Base-by-base conservation (phyloP, 2,329 filamentous ascomycete genomes). In the Salinomyces thailandicus region DNA sequence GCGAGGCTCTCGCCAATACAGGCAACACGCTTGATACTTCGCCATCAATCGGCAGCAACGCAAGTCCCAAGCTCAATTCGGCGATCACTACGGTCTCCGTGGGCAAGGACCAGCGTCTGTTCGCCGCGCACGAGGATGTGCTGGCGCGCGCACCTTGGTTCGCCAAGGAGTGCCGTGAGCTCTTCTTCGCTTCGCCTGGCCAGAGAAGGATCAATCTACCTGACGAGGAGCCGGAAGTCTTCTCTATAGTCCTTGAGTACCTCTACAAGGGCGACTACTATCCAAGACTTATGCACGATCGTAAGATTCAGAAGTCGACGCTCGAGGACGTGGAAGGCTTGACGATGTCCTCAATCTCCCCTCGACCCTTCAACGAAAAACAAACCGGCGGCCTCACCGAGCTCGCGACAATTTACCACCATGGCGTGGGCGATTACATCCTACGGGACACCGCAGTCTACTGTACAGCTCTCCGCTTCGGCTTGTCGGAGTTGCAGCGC, bases 221-320 rank as follows among this genome's bases (percentile, higher is more conserved):
- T 74, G 71, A 75, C 51, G 75, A 77, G 72, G 85, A 93, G 69
- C 85, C 87, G 51, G 86, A 93, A 70, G 75, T 93, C 62, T 84
- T 95, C 64, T 93, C 85, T 60, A 87, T 82, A 56, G 72, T 95
- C 55, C 85, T 95, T 67, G 87, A 95, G 69, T 95, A 87, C 62
- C 77, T 95, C 50, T 95, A 95, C 79, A 93, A 93, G 71, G 85
- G 84, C 50, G 86, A 93, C 72, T 94, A 93, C 68, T 91, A 83
- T 63, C 87, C 87, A 38, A 83, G 85, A 62, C 72, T 95, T 67
- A 59, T 93, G 51, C 84, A 85, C 63, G 83, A 84, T 74, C 85
- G 83, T 72, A 79, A 79, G 62, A 81, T 77, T 59, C 80, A 84
- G 69, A 81, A 80, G 67, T 94, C 84, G 83, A 78, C 85, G 61